A percentile compares a stretch with the other conserved stretches of the same genome.
Evolutionary conservation across 2,329 filamentous ascomycete species (phyloP).

Genomic region (Microdochium paspali): DNA sequence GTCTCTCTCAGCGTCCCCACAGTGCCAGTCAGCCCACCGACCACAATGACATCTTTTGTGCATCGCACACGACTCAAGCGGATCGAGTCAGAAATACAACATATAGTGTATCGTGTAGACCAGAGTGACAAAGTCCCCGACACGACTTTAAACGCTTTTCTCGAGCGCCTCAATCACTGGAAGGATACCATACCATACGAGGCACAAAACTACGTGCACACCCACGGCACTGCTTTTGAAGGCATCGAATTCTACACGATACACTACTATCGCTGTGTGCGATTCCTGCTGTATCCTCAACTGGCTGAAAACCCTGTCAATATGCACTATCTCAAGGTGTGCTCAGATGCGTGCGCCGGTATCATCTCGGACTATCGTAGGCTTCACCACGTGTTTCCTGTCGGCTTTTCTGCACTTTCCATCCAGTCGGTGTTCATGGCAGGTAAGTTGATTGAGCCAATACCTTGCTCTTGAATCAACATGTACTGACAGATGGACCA

Average conservation of each 20-base stretch:
- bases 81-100: slow-evolving; percentile 20
- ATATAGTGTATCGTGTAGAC: slow-evolving; percentile 17
- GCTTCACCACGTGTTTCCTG: slow-evolving; percentile 18
- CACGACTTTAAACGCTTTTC: slow-evolving; percentile 11
- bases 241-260: slow-evolving; percentile 18
- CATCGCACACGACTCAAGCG: slow-evolving; percentile 17
- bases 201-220: slow-evolving; percentile 13
- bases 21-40: slow-evolving; percentile 13
- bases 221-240: slow-evolving; percentile 15
- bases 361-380: slow-evolving; percentile 16
- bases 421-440: slow-evolving; percentile 20
- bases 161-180: slow-evolving; percentile 15
- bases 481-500: slow-evolving; percentile 1
- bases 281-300: slow-evolving; percentile 17
- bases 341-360: slow-evolving; percentile 16
- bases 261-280: slow-evolving; percentile 17
- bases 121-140: slow-evolving; percentile 12
- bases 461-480: background rate
- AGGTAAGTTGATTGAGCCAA: slow-evolving; percentile 13
- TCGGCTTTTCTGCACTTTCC: slow-evolving; percentile 19
- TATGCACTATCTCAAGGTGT: slow-evolving; percentile 15
- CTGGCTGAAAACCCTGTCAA: slow-evolving; percentile 16
- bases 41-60: slow-evolving; percentile 17
- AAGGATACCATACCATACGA: slow-evolving; percentile 16
- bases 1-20: slow-evolving; percentile 10